Conservation (phyloP, 805 yeast genomes). For the Clavispora carvajalis region DNA sequence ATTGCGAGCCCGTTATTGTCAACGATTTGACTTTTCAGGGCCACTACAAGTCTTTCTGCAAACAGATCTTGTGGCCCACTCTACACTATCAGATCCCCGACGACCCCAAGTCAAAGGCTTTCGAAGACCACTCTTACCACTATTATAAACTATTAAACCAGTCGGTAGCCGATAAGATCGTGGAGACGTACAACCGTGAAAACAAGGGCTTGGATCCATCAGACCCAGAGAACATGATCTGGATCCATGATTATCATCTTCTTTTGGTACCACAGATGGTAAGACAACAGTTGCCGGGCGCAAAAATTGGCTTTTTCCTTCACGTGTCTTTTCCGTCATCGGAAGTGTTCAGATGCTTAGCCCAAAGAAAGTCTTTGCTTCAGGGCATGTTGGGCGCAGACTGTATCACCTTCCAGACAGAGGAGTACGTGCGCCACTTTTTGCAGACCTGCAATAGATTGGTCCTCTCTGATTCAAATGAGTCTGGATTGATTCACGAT, state of each 20-base stretch:
- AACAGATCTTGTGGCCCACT: slow-evolving; percentile 95
- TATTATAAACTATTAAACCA: slow-evolving; percentile 74
- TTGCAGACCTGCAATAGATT: slow-evolving; percentile 83
- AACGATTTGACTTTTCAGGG: slow-evolving; percentile 82
- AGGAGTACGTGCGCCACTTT: slow-evolving; percentile 91
- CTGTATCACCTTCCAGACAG: slow-evolving; percentile 82
- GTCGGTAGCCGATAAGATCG: slow-evolving; percentile 70
- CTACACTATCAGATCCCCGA: slow-evolving; percentile 92
- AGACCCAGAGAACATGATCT: slow-evolving; percentile 58
- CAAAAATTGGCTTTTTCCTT: slow-evolving; percentile 84
- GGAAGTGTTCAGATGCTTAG: slow-evolving; percentile 91
- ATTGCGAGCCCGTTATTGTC: slow-evolving; percentile 63
- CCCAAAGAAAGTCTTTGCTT: slow-evolving; percentile 72
- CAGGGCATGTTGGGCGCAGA: slow-evolving; percentile 88
- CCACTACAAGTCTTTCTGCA: slow-evolving; percentile 86
- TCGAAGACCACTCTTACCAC: slow-evolving; percentile 93
- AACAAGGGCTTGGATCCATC: slow-evolving; percentile 42
- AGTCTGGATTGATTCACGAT: slow-evolving; percentile 53
- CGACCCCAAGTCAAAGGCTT: slow-evolving; percentile 87
- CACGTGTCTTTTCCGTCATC: slow-evolving; percentile 95
- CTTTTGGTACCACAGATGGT: slow-evolving; percentile 83
- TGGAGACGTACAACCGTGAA: slow-evolving; percentile 49
- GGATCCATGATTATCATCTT: slow-evolving; percentile 94
- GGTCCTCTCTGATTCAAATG: slow-evolving; percentile 75
- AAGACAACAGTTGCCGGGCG: slow-evolving; percentile 67